These are phyloP conservation scores for Flaveria floridana DNA, from an alignment of 140 eudicot genomes.

Conservation along the genomic window DNA sequence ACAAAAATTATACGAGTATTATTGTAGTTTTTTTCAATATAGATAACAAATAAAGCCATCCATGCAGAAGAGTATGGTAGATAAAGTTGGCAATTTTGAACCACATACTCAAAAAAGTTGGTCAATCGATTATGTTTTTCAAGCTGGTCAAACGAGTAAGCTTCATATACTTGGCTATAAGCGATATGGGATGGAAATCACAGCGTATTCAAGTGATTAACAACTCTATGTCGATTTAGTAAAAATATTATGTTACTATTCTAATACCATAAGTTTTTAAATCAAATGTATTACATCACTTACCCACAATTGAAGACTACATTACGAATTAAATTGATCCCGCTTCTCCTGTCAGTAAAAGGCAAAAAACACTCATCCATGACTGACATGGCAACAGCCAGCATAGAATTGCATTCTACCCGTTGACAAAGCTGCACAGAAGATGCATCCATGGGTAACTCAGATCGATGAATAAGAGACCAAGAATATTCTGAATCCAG, in stretches of 20 bases:
- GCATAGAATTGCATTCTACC: conserved; percentile 79
- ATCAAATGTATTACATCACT: conserved; percentile 18
- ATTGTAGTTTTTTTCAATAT: not conserved
- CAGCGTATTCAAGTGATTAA: not conserved
- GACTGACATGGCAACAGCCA: conserved; percentile 77
- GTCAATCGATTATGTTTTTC: not conserved
- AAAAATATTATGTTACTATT: not conserved
- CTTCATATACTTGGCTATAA: not conserved
- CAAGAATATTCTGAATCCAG: conserved; percentile 73
- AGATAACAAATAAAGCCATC: not conserved
- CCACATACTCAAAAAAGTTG: not conserved
- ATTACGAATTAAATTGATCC: conserved; percentile 69
- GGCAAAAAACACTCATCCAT: conserved; percentile 94
- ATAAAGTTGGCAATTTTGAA: not conserved
- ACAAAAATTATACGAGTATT: conserved; percentile 6
- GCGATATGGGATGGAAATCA: not conserved
- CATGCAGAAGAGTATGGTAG: not conserved
- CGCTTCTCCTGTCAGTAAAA: conserved; percentile 66
- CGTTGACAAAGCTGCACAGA: conserved; percentile 45
- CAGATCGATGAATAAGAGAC: conserved; percentile 71
- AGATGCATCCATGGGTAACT: conserved; percentile 40
- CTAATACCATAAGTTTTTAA: not conserved
- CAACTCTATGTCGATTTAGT: not conserved
- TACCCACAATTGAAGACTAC: conserved; percentile 88
- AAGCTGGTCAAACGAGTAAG: too few species aligned